Base-by-base conservation (phyloP, 1,284 basidiomycete species). In the Fomitopsis betulina region DNA sequence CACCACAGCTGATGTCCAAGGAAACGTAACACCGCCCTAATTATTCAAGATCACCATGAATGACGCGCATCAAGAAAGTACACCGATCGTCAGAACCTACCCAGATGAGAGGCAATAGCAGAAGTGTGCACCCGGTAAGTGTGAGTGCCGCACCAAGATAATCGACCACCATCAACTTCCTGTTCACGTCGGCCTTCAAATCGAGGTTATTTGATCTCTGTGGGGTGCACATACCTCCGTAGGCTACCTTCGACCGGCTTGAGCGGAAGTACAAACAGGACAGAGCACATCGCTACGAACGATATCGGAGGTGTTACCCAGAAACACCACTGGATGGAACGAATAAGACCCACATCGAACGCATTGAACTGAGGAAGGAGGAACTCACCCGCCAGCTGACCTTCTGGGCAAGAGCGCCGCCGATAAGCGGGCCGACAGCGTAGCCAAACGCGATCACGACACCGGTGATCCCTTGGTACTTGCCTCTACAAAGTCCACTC, bases 91-190 rank as follows among this genome's bases (percentile, higher is more conserved):
- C 13, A 30, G 58, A 9, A 67, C 76, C 57, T 69, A 88, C 89
- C 82, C 89, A 92, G 38, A 89, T 89, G 19, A 92, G 76, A 0
- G 87, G 87, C 13, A 91, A 74, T 43, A 90, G 78, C 21, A 91
- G 69, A 6, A 89, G 73, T 5, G 82, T 76, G 37, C 85, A 85
- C n/a, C 81, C 87, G 0, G 75, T 74, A 8, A 91, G 77, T 0
- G 84, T 85, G 19, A 91, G 70, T 0, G 76, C 57, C 0, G 81
- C 76, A 0, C 89, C 89, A 25, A 83, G 62, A 61, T 87, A 91
- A 67, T 92, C 89, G 21, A 91, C 73, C 0, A 79, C 79, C n/a
- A 81, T 72, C n/a, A 90, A 74, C 69, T 92, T 91, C 62, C 80
- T 82, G 58, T 6, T 35, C 43, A 32, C 21, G 27, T 30, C 27